Evolutionary conservation across 2,329 filamentous ascomycete genomes (phyloP).

Genomic region (Fusarium sp.): DNA sequence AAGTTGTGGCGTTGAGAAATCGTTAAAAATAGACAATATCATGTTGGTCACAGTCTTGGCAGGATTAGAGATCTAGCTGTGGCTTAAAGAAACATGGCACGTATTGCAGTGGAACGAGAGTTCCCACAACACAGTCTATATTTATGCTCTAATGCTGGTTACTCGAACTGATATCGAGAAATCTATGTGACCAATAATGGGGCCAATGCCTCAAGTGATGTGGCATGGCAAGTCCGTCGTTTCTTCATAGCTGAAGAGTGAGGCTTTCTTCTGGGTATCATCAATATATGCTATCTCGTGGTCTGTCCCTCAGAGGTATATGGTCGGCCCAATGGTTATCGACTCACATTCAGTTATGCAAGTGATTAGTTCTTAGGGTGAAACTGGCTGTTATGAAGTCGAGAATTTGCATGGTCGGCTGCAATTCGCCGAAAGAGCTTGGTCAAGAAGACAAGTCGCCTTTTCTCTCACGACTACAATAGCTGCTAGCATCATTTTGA

Average conservation of each 20-base stretch:
- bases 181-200: background rate
- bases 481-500: background rate
- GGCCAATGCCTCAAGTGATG: background rate
- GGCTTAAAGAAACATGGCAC: conserved; percentile 7
- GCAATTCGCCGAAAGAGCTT: background rate
- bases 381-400: background rate
- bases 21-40: background rate
- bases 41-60: background rate
- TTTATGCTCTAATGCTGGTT: background rate
- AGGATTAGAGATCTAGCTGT: background rate
- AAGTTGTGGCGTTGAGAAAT: background rate
- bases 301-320: background rate
- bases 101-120: background rate
- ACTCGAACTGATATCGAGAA: background rate
- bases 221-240: background rate
- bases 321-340: no score
- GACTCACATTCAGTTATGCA: background rate
- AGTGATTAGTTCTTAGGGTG: background rate
- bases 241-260: background rate
- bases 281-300: background rate
- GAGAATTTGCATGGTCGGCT: background rate
- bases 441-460: background rate
- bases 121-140: background rate
- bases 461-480: background rate
- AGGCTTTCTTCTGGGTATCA: background rate